Evolutionary conservation across 257 asterid species (phyloP), one percentile per base, ranked within the genome.

Genomic region (Sherardia arvensis): DNA sequence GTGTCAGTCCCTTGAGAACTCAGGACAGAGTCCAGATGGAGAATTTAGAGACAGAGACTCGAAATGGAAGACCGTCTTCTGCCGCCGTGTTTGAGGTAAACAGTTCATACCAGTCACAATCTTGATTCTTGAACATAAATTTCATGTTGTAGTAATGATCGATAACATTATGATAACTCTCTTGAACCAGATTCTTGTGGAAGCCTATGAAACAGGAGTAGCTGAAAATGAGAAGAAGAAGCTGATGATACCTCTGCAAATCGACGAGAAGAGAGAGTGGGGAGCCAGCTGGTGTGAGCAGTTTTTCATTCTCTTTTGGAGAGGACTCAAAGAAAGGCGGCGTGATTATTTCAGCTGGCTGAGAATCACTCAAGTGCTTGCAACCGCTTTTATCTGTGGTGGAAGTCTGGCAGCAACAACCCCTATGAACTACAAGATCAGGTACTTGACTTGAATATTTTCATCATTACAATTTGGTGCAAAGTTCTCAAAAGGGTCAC

Each of bases 241-340:
- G 64, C 78, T 83, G n/a, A 58, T 68, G 77, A 69, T 58, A 32
- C 84, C 95, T 14, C 54, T 72, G 28, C 74, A 80, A n/a, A 71
- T 84, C 36, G 87, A 84, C 34, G 90, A 83, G 29, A 87, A 87
- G 79, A 79, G 96, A 71, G 94, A 81, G 62, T 89, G 97, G 97
- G 97, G 99, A 22, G 86, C 96, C 7, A 82, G 86, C 78, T 93
- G 99, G 99, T 70, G 80, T 7, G 90, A 90, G 27, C 99, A 93
- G 62, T 93, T 74, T 74, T 77, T 88, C 40, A 85, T 90, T 77
- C 75, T 93, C 21, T 85, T 85, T 29, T 66, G 84, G 63, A 74
- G 97, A 72, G 95, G 99, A 28, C 88, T 90, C 43, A 90, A 85
- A 68, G 99, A 90, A 81, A 62, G 99, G 56, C 74, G 88, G 34